Evolutionary conservation across 2,329 filamentous ascomycete species (phyloP).

Genomic region (Chrysosporium queenslandicum): DNA sequence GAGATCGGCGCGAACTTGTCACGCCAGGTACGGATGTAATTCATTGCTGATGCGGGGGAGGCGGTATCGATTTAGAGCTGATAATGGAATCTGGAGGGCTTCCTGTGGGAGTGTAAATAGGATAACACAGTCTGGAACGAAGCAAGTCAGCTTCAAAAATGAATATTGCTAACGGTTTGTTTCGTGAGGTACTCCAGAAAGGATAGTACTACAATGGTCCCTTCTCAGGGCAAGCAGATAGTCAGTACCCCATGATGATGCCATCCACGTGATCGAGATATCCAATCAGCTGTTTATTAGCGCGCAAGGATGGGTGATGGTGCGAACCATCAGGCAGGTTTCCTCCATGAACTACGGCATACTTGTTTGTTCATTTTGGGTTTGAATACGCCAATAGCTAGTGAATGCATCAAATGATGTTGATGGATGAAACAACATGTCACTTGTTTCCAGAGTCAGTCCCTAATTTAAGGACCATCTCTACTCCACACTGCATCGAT

Average conservation of each 20-base stretch:
- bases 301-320: neutral
- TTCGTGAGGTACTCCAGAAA: no score
- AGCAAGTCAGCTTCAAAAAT: no score
- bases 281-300: neutral
- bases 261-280: slow-evolving; percentile 9
- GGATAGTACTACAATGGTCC: no score
- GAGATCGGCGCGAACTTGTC: slow-evolving; percentile 84
- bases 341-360: neutral
- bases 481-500: no score
- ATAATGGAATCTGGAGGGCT: neutral
- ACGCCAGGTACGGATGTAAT: slow-evolving; percentile 79
- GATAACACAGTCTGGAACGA: no score
- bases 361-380: neutral
- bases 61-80: neutral
- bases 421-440: neutral
- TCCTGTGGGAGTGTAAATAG: neutral
- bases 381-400: neutral
- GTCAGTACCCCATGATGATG: neutral
- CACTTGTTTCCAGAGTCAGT: neutral
- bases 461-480: neutral
- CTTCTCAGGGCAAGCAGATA: no score
- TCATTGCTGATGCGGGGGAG: slow-evolving; percentile 47
- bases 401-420: neutral
- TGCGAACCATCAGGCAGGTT: neutral
- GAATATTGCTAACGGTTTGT: neutral